Percentiles rank a stretch among this genome's conserved stretches.
phyloP scores from a whole-genome alignment of 2,329 filamentous ascomycete genomes.

The Penicillium hesseltinei region DNA sequence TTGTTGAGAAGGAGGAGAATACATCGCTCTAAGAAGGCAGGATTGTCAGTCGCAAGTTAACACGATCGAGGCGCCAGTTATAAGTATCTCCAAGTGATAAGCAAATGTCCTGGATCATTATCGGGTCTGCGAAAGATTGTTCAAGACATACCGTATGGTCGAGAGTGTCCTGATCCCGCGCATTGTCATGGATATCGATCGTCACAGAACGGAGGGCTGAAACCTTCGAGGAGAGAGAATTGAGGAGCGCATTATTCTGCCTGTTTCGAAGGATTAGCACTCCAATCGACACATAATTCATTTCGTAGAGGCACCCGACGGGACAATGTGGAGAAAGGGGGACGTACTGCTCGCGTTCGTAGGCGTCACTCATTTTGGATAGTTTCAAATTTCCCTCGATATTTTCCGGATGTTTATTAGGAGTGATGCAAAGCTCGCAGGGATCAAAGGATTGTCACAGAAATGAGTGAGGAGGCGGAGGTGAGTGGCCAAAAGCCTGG shows the following conservation, averaged over 20 bases:
- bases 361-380: slow-evolving; percentile 67
- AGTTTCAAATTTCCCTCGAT: neutral
- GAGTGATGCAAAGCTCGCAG: neutral
- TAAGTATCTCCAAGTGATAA: neutral
- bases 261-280: slow-evolving; percentile 35
- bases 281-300: neutral
- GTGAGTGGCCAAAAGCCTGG: slow-evolving; percentile 1
- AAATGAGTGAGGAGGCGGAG: slow-evolving; percentile 1
- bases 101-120: neutral
- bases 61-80: too few species aligned
- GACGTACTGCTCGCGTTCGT: slow-evolving; percentile 68
- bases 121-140: neutral
- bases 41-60: slow-evolving; percentile 3
- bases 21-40: slow-evolving; percentile 66
- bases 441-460: neutral
- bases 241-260: slow-evolving; percentile 93
- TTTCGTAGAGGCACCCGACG: neutral
- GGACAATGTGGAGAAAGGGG: neutral
- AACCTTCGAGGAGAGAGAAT: slow-evolving; percentile 87
- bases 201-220: slow-evolving; percentile 89
- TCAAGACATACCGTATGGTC: slow-evolving; percentile 70
- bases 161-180: slow-evolving; percentile 80
- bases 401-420: neutral
- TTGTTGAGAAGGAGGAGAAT: slow-evolving; percentile 81
- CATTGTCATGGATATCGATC: slow-evolving; percentile 96